Evolutionary conservation across 140 eudicot genomes (phyloP), one percentile per base, ranked within the genome.

Genomic region (Cichorium intybus): DNA sequence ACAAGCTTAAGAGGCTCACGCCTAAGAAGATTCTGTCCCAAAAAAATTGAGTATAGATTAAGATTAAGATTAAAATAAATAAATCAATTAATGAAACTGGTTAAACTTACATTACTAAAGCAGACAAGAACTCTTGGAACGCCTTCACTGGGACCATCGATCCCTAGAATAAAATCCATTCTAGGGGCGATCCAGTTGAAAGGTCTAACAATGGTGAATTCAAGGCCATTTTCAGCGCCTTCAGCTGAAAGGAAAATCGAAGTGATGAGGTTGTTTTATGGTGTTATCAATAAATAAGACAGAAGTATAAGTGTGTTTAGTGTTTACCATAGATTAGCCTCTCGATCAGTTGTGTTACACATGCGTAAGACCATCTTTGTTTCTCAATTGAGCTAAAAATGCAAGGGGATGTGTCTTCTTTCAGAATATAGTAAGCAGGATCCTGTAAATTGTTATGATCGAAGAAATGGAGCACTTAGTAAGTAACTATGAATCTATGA

Each of bases 121-220:
- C 98, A 91, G 0, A 96, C 98, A 16, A 91, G 77, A 72, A 91
- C 98, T 73, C 98, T 82, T 21, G 98, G 98, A 67, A 91, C 98
- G 50, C 96, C 98, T 74, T 91, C 96, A 26, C 98, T 91, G 31
- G 98, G 98, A 46, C 98, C 98, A 79, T 91, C 98, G 70, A 91
- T 91, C 26, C 98, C 98, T 2, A 96, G 98, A 8, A 91, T 91
- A 81, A 91, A 91, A 75, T 91, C 96, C 98, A 91, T 92, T 71
- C 98, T 85, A 17, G 96, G 98, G 71, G 96, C 96, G 64, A 92
- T 92, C 98, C 98, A 88, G 84, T 92, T 92, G 70, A 92, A 92
- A 52, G 98, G 98, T 75, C 98, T 81, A 31, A 92, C 98, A 55
- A 92, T 88, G 61, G 98, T 87, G 81, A 92, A 92, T 56, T 92